Conservation (phyloP, 2,329 filamentous ascomycete genomes). For the Alternaria viburni region DNA sequence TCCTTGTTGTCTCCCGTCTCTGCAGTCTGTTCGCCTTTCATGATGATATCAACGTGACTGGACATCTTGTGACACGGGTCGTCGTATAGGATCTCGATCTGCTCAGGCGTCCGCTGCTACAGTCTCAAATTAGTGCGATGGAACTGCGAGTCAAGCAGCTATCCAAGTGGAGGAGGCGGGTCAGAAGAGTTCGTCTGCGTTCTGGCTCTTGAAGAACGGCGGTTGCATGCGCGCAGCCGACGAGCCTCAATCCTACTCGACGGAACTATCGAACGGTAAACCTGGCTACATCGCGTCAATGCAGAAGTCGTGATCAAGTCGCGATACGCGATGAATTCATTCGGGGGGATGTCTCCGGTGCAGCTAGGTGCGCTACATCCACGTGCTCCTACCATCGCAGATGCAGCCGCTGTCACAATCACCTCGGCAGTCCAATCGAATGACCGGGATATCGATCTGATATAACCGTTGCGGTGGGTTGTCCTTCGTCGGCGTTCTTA, state of each 20-base stretch:
- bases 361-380: neutral
- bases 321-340: neutral
- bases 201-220: constrained; percentile 5
- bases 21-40: neutral
- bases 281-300: constrained; percentile 1
- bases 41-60: neutral
- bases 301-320: neutral
- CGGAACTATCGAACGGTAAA: neutral
- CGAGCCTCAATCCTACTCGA: neutral
- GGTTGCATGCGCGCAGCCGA: neutral
- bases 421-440: neutral
- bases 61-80: neutral
- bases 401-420: neutral
- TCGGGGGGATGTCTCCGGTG: constrained; percentile 1
- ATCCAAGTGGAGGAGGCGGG: neutral
- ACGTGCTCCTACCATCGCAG: constrained; percentile 1
- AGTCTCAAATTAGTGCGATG: neutral
- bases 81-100: neutral
- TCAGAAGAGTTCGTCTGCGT: constrained; percentile 3
- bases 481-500: neutral
- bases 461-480: constrained; percentile 1
- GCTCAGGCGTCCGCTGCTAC: neutral
- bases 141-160: constrained; percentile 4
- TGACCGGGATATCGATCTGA: neutral
- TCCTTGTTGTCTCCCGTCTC: neutral